Percentiles rank a stretch among this genome's conserved stretches.
Evolutionary conservation across 176 grass and related monocot species (phyloP).

Genomic region (Aechmea fasciata): DNA sequence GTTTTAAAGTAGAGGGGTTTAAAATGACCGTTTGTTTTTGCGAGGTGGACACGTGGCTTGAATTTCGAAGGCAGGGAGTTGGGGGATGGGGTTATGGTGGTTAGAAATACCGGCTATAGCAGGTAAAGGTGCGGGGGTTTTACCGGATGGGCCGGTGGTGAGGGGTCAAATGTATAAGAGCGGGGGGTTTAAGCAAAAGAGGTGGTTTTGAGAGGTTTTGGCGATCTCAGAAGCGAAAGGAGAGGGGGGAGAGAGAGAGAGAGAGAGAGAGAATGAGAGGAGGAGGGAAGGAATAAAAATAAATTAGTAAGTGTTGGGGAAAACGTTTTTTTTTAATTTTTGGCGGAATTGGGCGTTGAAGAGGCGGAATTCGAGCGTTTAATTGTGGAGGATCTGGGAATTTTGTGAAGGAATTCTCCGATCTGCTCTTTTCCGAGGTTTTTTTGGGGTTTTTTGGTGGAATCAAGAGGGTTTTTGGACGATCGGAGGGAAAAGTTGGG

Average conservation of each 20-base stretch:
- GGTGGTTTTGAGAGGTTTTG: slow-evolving; percentile 94
- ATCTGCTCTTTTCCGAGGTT: neutral
- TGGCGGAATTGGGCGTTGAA: neutral
- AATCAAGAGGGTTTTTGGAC: slow-evolving; percentile 1
- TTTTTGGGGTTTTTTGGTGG: neutral
- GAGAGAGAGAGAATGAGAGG: slow-evolving; percentile 5
- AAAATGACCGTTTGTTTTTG: slow-evolving; percentile 21
- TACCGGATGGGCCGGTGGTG: slow-evolving; percentile 38
- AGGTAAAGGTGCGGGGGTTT: slow-evolving; percentile 35
- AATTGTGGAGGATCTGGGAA: slow-evolving; percentile 9
- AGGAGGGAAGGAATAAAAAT: slow-evolving; percentile 23
- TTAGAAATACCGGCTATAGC: slow-evolving; percentile 19
- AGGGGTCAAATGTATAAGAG: slow-evolving; percentile 36
- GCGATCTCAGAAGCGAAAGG: slow-evolving; percentile 29
- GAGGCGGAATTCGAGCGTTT: neutral
- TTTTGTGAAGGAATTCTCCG: neutral
- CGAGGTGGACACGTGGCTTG: slow-evolving; percentile 18
- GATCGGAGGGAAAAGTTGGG: slow-evolving; percentile 13
- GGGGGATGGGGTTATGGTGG: slow-evolving; percentile 21
- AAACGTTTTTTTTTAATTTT: slow-evolving; percentile 24
- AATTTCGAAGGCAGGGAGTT: neutral
- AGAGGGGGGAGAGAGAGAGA: neutral
- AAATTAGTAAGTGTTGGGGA: neutral
- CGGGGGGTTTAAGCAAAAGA: slow-evolving; percentile 44
- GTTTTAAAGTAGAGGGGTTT: neutral